A percentile compares a stretch with the other conserved stretches of the same genome.
Evolutionary conservation across 192 early-diverging fungal species (phyloP).

Genomic region (Coemansia sp.): DNA sequence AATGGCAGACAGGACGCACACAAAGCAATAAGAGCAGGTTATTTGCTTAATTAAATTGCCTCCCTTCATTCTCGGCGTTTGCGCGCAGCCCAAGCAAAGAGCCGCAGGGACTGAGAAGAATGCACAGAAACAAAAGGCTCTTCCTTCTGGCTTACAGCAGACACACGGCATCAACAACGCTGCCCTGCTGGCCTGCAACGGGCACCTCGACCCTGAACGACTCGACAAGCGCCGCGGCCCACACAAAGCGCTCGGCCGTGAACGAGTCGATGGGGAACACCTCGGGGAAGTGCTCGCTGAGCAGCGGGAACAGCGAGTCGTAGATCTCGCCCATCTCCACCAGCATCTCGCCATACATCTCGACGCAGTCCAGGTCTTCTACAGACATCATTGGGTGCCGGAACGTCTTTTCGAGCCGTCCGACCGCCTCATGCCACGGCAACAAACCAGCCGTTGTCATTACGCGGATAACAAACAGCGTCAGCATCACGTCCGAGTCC

Average conservation of each 20-base stretch:
- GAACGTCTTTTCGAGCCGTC: conserved; percentile 19
- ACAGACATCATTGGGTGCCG: conserved; percentile 26
- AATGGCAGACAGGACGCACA: too few species aligned
- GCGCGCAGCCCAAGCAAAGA: too few species aligned
- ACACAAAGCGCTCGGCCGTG: conserved; percentile 37
- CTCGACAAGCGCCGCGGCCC: conserved; percentile 45
- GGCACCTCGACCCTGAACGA: conserved; percentile 21
- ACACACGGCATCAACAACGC: conserved; percentile 24
- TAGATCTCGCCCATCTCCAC: conserved; percentile 37
- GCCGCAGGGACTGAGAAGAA: too few species aligned
- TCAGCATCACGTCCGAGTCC: conserved; percentile 20
- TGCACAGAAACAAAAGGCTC: background rate
- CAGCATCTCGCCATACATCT: conserved; percentile 27
- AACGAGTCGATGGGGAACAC: conserved; percentile 26
- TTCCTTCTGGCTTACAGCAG: conserved; percentile 18
- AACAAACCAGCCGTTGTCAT: conserved; percentile 5
- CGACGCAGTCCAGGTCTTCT: background rate
- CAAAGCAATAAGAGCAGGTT: too few species aligned
- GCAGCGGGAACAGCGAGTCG: conserved; percentile 40
- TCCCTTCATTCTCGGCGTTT: conserved; percentile 1
- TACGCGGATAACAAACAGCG: conserved; percentile 32
- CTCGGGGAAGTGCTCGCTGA: conserved; percentile 33
- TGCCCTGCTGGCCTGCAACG: background rate
- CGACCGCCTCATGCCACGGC: conserved; percentile 25
- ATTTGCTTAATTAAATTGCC: background rate